phyloP scores from a whole-genome alignment of 805 yeast genomes.

The Wickerhamomyces silvicola region DNA sequence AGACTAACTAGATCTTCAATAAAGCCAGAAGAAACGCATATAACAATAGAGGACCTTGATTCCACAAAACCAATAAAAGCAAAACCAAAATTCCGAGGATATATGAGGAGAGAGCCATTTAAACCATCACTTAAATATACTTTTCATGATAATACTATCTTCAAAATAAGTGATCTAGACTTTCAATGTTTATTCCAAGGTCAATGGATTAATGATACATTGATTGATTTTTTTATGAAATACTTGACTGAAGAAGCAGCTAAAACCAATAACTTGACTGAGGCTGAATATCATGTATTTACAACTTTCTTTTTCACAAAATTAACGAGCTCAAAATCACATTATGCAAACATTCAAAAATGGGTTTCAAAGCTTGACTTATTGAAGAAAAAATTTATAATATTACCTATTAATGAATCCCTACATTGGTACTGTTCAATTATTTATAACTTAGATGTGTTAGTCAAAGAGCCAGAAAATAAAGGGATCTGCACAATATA shows the following conservation, averaged over 20 bases:
- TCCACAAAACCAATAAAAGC: background rate
- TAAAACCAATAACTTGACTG: background rate
- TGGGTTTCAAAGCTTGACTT: slow-evolving; percentile 75
- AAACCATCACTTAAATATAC: slow-evolving; percentile 41
- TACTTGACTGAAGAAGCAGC: slow-evolving; percentile 39
- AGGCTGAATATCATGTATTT: slow-evolving; percentile 39
- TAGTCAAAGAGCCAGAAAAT: slow-evolving; percentile 12
- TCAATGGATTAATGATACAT: slow-evolving; percentile 85
- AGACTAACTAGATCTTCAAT: too few relatives aligned
- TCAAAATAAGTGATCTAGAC: slow-evolving; percentile 61
- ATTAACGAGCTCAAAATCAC: slow-evolving; percentile 37
- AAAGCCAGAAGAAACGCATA: too few relatives aligned
- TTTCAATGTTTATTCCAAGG: slow-evolving; percentile 72
- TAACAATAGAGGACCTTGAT: too few relatives aligned
- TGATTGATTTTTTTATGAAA: slow-evolving; percentile 78
- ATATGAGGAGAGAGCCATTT: slow-evolving; percentile 13
- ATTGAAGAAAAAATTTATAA: slow-evolving; percentile 49
- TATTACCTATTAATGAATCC: slow-evolving; percentile 76
- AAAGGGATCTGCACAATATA: slow-evolving; percentile 21
- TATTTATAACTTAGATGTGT: slow-evolving; percentile 45
- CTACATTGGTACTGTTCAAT: slow-evolving; percentile 88
- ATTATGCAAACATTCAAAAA: slow-evolving; percentile 58
- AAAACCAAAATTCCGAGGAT: slow-evolving; percentile 1
- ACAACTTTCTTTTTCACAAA: slow-evolving; percentile 81
- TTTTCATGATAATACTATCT: slow-evolving; percentile 47